Base-by-base conservation (phyloP, 768 basidiomycete species). In the Lactarius evosmus region DNA sequence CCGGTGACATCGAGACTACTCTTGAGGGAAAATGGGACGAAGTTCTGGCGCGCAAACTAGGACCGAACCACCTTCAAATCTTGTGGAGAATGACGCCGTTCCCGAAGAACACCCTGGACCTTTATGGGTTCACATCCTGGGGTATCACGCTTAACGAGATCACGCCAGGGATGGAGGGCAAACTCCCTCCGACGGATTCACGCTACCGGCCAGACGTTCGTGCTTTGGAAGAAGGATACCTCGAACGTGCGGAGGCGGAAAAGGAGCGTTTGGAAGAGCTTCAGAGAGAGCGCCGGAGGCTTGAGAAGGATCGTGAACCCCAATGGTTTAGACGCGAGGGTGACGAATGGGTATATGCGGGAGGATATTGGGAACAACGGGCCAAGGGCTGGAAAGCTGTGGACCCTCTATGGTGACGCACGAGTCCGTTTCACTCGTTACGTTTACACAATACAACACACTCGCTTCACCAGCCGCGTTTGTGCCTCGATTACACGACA, bases 21-120 rank as follows among this genome's bases (percentile, higher is more conserved):
- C 75, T 95, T n/a, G 91, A 93, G 73, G 93, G 93, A 53, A 93
- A 89, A 73, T 95, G 93, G 93, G 89, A 95, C 71, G 89, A 93
- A 62, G 85, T 86, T 68, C 75, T 95, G 63, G 82, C 83, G n/a
- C 85, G 85, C 67, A 82, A 82, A 53, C 77, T 88, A 30, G 88
- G 87, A 72, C 77, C 82, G 19, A 85, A 83, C 3, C 84, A 87
- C 72, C 83, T 89, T 70, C 86, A 81, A 60, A 80, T 91, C 50
- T 80, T 95, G 56, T 95, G 93, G 93, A 83, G 87, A 60, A 82
- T 86, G 46, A 74, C 80, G 12, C 84, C 88, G 12, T 93, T 89
- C 75, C 88, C 89, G 32, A 84, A 87, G 69, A 81, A 91, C 70
- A 74, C 83, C 19, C 79, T 80, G 56, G 83, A 88, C 56, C 86